phyloP scores from a whole-genome alignment of 805 yeast genomes.

The Candida sonorensis region DNA sequence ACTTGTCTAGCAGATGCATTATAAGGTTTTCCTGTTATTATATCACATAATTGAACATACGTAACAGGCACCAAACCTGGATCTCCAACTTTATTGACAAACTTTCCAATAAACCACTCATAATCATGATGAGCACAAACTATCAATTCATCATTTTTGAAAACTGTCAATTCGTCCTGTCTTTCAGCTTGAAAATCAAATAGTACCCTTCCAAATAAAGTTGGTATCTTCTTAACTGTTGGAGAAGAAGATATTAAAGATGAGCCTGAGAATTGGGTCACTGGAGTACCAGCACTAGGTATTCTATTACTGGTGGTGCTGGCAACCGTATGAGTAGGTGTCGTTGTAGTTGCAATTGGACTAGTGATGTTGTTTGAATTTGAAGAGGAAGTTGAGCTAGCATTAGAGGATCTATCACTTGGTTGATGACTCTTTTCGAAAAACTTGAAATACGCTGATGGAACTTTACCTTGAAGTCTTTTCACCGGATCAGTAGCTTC shows the following conservation, averaged over 20 bases:
- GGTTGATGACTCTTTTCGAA: constrained; percentile 54
- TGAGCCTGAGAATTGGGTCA: too few species aligned
- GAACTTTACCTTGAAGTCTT: constrained; percentile 78
- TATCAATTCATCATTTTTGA: constrained; percentile 81
- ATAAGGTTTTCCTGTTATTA: constrained; percentile 57
- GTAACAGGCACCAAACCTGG: constrained; percentile 94
- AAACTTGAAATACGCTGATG: constrained; percentile 74
- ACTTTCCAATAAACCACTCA: constrained; percentile 98
- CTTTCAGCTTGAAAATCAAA: constrained; percentile 82
- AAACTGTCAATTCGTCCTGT: constrained; percentile 77
- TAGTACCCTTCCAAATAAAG: constrained; percentile 74
- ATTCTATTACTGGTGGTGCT: too few species aligned
- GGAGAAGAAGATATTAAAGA: too few species aligned
- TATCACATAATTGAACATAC: constrained; percentile 80
- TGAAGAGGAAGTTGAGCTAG: constrained; percentile 7
- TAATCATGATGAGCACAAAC: constrained; percentile 93
- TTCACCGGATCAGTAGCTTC: constrained; percentile 85
- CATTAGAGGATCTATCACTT: constrained; percentile 4
- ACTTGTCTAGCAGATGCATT: constrained; percentile 37
- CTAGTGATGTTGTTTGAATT: constrained; percentile 4
- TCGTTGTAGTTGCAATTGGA: constrained; percentile 23
- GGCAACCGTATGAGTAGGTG: too few species aligned
- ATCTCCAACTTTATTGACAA: constrained; percentile 90
- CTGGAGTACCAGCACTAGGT: too few species aligned
- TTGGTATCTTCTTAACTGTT: constrained; percentile 19